Base-by-base conservation (phyloP, 352 stramenopile genomes). In the Phytopythium delawarense region DNA sequence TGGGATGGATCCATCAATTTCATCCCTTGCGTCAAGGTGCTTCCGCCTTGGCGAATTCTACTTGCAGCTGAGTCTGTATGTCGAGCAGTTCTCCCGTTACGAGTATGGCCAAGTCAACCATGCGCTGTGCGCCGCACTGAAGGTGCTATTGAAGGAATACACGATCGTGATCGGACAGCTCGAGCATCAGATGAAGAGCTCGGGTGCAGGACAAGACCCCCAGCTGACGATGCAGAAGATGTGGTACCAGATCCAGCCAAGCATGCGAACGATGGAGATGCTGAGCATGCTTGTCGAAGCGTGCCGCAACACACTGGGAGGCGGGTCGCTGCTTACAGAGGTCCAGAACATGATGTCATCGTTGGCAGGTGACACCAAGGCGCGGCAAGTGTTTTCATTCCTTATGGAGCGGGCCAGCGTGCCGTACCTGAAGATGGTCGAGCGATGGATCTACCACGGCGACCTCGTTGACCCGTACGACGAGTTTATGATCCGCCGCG, bases 41-140 rank as follows among this genome's bases (percentile, higher is more conserved):
- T 74, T 96, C 28, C 64, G 71, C 8, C 56, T 96, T 40, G 84
- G 87, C 23, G 83, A 93, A 59, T 91, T 79, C 61, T 96, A 92
- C 49, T 65, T 96, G 25, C 87, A 88, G 55, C 50, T 94, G 23
- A 79, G 54, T 20, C 59, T 89, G 13, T 96, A 92, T 53, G 78
- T 96, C 30, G 87, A 96, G 55, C 78, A 89, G 35, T 90, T 82
- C 54, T 89, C 83, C 35, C 73, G 89, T 25, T 92, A 96, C 61
- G 95, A 98, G 71, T 97, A 96, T 64, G 96, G 96, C 0, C 84
- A 94, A 74, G 91, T 98, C 13, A 97, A 92, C 42, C 96, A 98
- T 71, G 91, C 94, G 11, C 89, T 99, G 54, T 97, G 90, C 45
- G 95, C 96, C 34, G 91, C 89, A 13, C 72, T 98, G 12, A 97